Base-by-base conservation (phyloP, 495 filamentous ascomycete genomes). In the Gamarada debralockiae region DNA sequence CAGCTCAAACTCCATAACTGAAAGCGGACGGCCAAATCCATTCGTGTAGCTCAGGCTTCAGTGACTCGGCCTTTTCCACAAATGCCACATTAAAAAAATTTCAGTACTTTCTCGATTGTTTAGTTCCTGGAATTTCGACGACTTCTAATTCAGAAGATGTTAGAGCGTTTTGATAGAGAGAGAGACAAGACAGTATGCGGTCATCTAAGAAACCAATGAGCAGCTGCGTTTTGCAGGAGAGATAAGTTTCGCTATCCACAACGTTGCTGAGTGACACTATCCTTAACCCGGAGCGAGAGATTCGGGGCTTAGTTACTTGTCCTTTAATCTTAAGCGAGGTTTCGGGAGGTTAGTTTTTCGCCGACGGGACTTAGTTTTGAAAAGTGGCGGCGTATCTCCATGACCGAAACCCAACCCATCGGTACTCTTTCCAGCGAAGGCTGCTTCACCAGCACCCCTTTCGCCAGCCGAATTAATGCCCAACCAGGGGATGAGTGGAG, bases 1-100 rank as follows among this genome's bases (percentile, higher is more conserved):
- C 6, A 55, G 55, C 8, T 61, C 34, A 29, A 67, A 67, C 24
- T 43, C 24, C 2, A 67, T 51, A 27, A 65, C 50, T 17, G 46
- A 49, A 3, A 57, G 47, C 0, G 63, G 63, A 13, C 38, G 17
- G 6, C 61, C 56, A 21, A 58, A n/a, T 53, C 41, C 63, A 63
- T 52, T 61, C 55, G 24, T 50, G 31, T 12, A 65, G 46, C 24
- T 3, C 23, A 10, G 60, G 56, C 8, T 20, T 36, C 20, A 60
- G 25, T 1, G n/a, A 5, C 33, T 48, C 23, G 2, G 52, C 57
- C 48, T 43, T 53, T 23, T 15, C 42, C 1, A 43, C 44, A 22
- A 60, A 56, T 1, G 13, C 21, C 1, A 52, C 24, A 38, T 60
- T 60, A 46, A 50, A 46, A 5, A 43, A 44, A 49, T 25, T 37